Evolutionary conservation across 2,329 filamentous ascomycete species (phyloP).

Genomic region (Colletotrichum ledebouriae): DNA sequence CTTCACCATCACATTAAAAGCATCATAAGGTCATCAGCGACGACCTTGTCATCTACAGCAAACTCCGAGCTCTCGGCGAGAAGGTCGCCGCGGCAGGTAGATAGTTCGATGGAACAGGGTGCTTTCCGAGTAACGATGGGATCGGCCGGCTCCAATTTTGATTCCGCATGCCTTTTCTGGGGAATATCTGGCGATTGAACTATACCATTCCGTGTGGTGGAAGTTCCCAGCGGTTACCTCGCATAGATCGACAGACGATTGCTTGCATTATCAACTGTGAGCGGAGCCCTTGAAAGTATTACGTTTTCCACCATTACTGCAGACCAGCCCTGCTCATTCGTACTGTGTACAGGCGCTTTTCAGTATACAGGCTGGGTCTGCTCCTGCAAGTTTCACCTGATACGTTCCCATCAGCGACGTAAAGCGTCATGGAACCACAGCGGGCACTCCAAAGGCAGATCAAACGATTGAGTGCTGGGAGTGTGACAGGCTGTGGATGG

Average conservation of each 20-base stretch:
- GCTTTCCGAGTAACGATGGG: background rate
- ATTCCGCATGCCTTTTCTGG: slow-evolving; percentile 15
- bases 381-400: too few species aligned
- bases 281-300: background rate
- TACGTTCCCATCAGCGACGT: too few species aligned
- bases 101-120: background rate
- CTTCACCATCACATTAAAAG: slow-evolving; percentile 81
- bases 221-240: slow-evolving; percentile 5
- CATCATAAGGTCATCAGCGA: slow-evolving; percentile 45
- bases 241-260: slow-evolving; percentile 36
- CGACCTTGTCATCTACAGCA: background rate
- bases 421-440: too few species aligned
- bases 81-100: too few species aligned
- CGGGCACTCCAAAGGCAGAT: too few species aligned
- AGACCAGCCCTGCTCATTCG: background rate
- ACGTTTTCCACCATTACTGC: slow-evolving; percentile 4
- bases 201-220: background rate
- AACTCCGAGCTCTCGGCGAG: too few species aligned
- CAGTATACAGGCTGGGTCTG: too few species aligned
- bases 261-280: slow-evolving; percentile 18
- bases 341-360: too few species aligned
- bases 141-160: background rate
- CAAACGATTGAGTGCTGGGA: too few species aligned
- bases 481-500: too few species aligned
- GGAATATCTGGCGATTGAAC: slow-evolving; percentile 11